phyloP scores from a whole-genome alignment of 176 grass and related monocot genomes.

The Musa schizocarpa region DNA sequence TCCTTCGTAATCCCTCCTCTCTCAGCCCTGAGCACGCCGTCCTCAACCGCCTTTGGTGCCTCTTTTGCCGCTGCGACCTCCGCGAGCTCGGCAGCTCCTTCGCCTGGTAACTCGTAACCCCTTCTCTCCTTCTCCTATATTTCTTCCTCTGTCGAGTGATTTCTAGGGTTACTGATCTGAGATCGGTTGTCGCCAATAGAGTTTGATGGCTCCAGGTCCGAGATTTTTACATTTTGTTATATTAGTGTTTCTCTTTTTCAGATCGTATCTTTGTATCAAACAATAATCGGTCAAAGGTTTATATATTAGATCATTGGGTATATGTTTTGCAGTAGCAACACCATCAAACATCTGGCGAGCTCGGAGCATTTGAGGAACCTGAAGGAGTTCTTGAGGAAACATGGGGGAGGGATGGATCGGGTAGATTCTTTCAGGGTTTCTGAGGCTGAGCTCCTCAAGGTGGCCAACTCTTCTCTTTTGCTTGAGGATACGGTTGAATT shows the following conservation, averaged over 20 bases:
- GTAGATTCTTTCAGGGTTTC: slow-evolving; percentile 57
- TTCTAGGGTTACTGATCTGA: not conserved
- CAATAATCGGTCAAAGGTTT: too few species aligned
- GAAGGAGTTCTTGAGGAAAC: slow-evolving; percentile 67
- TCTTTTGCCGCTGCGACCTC: slow-evolving; percentile 55
- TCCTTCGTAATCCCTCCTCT: slow-evolving; percentile 27
- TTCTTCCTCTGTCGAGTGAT: slow-evolving; percentile 14
- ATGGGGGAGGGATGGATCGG: slow-evolving; percentile 56
- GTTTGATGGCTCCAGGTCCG: not conserved
- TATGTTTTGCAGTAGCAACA: slow-evolving; percentile 47
- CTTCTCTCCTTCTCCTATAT: not conserved
- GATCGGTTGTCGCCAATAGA: not conserved
- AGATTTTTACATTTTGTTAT: not conserved
- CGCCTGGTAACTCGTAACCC: slow-evolving; percentile 32
- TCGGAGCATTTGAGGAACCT: slow-evolving; percentile 43
- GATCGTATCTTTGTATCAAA: too few species aligned
- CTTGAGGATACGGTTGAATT: too few species aligned
- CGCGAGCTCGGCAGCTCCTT: slow-evolving; percentile 41
- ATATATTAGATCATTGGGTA: not conserved
- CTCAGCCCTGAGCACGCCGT: slow-evolving; percentile 8
- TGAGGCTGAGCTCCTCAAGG: slow-evolving; percentile 55
- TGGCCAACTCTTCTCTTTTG: slow-evolving; percentile 10
- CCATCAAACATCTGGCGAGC: slow-evolving; percentile 61
- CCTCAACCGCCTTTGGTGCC: slow-evolving; percentile 46
- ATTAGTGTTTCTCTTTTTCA: not conserved